Evolutionary conservation across 495 filamentous ascomycete genomes (phyloP).

Genomic region (Aspergillus bridgeri): DNA sequence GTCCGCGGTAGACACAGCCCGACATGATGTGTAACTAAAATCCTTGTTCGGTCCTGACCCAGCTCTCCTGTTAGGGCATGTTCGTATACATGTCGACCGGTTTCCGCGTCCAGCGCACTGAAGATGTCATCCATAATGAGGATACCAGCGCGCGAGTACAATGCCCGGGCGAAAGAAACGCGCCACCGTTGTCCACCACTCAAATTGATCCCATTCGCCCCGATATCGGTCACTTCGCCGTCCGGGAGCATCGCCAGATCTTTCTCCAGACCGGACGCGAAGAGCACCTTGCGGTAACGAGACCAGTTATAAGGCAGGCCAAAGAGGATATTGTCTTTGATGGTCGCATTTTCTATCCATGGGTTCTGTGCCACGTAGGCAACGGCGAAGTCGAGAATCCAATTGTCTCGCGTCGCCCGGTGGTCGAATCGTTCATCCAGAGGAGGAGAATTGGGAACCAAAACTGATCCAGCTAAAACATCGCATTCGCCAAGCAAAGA

Average conservation of each 20-base stretch:
- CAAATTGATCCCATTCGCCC: conserved; percentile 74
- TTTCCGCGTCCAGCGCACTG: conserved; percentile 60
- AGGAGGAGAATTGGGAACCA: conserved; percentile 37
- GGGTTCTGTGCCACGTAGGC: conserved; percentile 77
- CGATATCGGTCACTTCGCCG: conserved; percentile 72
- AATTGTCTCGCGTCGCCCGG: conserved; percentile 60
- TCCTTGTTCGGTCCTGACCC: conserved; percentile 63
- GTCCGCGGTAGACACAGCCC: conserved; percentile 65
- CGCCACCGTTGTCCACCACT: conserved; percentile 79
- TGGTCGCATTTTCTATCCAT: conserved; percentile 77
- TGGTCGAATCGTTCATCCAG: conserved; percentile 42
- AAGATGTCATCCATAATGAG: conserved; percentile 80
- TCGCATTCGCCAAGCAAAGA: conserved; percentile 59
- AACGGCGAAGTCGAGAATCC: conserved; percentile 64
- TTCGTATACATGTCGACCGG: conserved; percentile 72
- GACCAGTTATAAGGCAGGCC: conserved; percentile 62
- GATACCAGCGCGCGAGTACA: conserved; percentile 75
- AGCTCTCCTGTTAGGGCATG: conserved; percentile 66
- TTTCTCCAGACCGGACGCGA: conserved; percentile 64
- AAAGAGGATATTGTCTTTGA: conserved; percentile 69
- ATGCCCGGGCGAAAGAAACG: conserved; percentile 69
- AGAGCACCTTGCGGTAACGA: conserved; percentile 62
- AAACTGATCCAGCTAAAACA: conserved; percentile 40
- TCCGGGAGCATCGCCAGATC: conserved; percentile 69
- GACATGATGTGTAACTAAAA: conserved; percentile 76